Evolutionary conservation across 139 green algal species (phyloP).

Genomic region (Edaphochlamys debaryana): DNA sequence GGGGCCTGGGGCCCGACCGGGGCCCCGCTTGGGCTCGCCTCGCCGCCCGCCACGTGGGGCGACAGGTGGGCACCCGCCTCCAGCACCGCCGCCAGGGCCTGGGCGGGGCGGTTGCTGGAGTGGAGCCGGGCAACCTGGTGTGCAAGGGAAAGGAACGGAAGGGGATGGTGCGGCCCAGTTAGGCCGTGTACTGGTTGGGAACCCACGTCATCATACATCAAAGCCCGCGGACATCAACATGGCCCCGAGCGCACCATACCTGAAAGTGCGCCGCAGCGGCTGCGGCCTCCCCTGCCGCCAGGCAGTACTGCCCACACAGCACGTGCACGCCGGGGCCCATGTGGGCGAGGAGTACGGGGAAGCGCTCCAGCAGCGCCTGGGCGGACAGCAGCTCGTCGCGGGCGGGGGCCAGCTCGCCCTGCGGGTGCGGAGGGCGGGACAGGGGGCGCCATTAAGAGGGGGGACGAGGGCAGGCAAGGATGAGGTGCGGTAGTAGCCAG

Average conservation of each 20-base stretch:
- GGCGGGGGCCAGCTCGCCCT: slow-evolving; percentile 32
- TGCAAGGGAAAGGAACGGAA: not conserved
- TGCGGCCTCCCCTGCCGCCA: slow-evolving; percentile 5
- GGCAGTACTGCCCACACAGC: slow-evolving; percentile 47
- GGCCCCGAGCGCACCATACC: not conserved
- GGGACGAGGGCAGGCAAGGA: no score
- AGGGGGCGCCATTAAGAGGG: no score
- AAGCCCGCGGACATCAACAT: not conserved
- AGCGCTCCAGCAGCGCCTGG: slow-evolving; percentile 40
- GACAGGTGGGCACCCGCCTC: slow-evolving; percentile 13
- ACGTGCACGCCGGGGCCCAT: slow-evolving; percentile 31
- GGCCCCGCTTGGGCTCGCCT: not conserved
- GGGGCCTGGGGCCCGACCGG: not conserved
- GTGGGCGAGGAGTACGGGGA: slow-evolving; percentile 9
- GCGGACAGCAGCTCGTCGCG: slow-evolving; percentile 21
- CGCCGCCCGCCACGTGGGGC: no score
- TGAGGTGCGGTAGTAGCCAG: no score
- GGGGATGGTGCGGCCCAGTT: not conserved
- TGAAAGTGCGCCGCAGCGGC: slow-evolving; percentile 40
- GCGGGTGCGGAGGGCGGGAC: not conserved
- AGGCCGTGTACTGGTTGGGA: no score
- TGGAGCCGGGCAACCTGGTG: slow-evolving; percentile 6
- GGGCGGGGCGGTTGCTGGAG: not conserved
- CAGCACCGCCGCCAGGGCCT: slow-evolving; percentile 1
- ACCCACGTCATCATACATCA: not conserved